Conservation (phyloP, 1,284 basidiomycete species). For the Wallemia mellicola region DNA sequence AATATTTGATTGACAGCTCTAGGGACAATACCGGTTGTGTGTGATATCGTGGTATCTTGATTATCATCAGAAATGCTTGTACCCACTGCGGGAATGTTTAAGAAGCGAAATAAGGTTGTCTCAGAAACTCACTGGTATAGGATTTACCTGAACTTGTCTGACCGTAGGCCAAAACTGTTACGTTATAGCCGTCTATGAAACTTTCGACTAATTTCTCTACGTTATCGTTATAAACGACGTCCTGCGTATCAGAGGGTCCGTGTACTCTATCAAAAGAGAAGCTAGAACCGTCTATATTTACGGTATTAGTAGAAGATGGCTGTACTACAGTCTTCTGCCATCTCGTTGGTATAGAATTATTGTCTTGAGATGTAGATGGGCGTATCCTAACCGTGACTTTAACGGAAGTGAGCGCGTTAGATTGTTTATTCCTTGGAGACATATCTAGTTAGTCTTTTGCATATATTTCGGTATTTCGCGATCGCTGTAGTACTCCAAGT, state of each 20-base stretch:
- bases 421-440: neutral
- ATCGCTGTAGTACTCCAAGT: too few species aligned
- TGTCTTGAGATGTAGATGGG: neutral
- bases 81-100: neutral
- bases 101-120: neutral
- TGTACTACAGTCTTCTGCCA: neutral
- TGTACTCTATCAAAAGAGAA: constrained; percentile 64
- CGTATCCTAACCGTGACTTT: neutral
- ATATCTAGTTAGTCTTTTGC: neutral
- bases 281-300: neutral
- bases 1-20: constrained; percentile 79
- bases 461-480: neutral
- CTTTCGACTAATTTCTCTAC: constrained; percentile 76
- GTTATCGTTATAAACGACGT: constrained; percentile 75
- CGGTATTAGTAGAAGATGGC: neutral
- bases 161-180: constrained; percentile 93
- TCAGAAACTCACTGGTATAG: constrained; percentile 17
- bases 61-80: constrained; percentile 23
- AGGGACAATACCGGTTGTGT: constrained; percentile 84
- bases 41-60: constrained; percentile 36
- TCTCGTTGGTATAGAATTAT: neutral
- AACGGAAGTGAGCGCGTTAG: neutral
- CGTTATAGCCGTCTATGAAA: constrained; percentile 84
- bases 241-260: constrained; percentile 89
- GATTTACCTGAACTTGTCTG: constrained; percentile 99